Conservation (phyloP, 2,329 filamentous ascomycete genomes). For the Clarireedia monteithiana region DNA sequence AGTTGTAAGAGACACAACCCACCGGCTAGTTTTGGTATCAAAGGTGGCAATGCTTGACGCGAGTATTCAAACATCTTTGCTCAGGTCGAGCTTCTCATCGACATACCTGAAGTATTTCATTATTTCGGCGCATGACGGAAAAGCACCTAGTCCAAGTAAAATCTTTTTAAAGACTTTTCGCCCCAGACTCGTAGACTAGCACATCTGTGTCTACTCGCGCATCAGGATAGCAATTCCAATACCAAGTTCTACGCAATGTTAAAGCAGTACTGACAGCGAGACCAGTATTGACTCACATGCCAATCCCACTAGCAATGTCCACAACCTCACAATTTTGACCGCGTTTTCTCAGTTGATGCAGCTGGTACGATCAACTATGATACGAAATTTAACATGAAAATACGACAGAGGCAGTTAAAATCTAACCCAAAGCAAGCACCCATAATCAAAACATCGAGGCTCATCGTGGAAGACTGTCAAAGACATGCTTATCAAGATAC, state of each 20-base stretch:
- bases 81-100: constrained; percentile 35
- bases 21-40: not conserved
- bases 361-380: not conserved
- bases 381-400: not conserved
- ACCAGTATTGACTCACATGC: not conserved
- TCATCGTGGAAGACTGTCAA: not conserved
- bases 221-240: constrained; percentile 37
- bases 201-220: constrained; percentile 31
- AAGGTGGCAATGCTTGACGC: not conserved
- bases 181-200: constrained; percentile 29
- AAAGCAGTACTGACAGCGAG: not conserved
- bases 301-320: not conserved
- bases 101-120: constrained; percentile 40
- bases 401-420: no score
- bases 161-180: constrained; percentile 34
- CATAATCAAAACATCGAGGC: not conserved
- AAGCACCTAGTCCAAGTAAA: constrained; percentile 39
- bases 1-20: not conserved
- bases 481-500: not conserved
- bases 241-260: constrained; percentile 9
- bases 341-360: not conserved
- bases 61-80: constrained; percentile 30
- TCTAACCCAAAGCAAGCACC: not conserved
- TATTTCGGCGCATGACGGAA: constrained; percentile 34
- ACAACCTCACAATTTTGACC: not conserved